These are phyloP conservation scores for Glycine latifolia DNA, from an alignment of 306 rosid genomes.

Conservation along the genomic window DNA sequence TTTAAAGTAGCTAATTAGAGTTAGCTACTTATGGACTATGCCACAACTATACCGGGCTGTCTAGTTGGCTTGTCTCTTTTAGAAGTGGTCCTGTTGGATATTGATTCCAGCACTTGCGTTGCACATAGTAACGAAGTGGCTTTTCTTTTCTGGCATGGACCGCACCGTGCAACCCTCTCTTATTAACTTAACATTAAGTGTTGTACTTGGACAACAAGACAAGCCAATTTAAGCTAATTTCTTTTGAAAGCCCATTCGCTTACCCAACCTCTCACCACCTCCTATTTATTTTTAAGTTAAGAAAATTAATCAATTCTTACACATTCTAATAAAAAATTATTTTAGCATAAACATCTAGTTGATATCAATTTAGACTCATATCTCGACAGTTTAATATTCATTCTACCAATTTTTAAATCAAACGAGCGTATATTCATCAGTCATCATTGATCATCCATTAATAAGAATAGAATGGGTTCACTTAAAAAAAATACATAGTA, in stretches of 20 bases:
- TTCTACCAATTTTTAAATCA: too few species aligned
- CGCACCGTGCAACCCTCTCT: neutral
- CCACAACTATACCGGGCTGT: neutral
- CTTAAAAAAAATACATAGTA: too few species aligned
- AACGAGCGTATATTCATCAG: too few species aligned
- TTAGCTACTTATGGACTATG: neutral
- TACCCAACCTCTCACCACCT: neutral
- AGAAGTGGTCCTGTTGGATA: slow-evolving; percentile 42
- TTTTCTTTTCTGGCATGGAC: neutral
- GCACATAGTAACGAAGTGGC: too few species aligned
- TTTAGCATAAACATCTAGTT: too few species aligned
- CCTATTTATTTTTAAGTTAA: neutral
- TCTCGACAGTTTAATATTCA: too few species aligned
- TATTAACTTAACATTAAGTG: slow-evolving; percentile 20
- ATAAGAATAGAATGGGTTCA: too few species aligned
- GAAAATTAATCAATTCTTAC: too few species aligned
- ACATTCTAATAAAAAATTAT: too few species aligned
- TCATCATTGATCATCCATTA: too few species aligned
- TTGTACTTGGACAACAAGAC: slow-evolving; percentile 9
- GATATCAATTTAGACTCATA: too few species aligned
- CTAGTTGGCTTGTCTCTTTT: slow-evolving; percentile 21
- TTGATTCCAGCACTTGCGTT: neutral
- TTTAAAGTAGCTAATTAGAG: neutral
- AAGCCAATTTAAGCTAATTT: slow-evolving; percentile 6
- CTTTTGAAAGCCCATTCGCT: slow-evolving; percentile 1